Evolutionary conservation across 441 rosid species (phyloP), one percentile per base, ranked within the genome.

Genomic region (Aleurites moluccanus): DNA sequence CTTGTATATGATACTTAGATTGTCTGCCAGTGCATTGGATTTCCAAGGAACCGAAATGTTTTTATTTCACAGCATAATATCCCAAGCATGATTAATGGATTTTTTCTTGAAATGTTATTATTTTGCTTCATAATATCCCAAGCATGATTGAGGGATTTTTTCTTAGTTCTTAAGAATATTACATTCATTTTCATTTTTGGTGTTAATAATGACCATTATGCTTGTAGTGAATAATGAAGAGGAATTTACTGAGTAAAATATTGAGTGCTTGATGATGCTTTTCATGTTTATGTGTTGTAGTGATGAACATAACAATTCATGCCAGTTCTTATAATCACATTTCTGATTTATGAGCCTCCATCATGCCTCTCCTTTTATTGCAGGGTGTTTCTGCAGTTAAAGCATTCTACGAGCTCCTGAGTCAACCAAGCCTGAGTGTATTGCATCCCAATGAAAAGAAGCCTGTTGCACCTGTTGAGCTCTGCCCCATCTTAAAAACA

Each of bases 331-430:
- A 21, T 13, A 27, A 27, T 63, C 14, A 5, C 40, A 16, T 38
- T 9, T 18, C 47, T 63, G 27, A 63, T 6, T 3, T 7, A 35
- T 35, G 27, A 63, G 11, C 67, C 47, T 63, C 4, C 47, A 61
- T 63, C 20, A 18, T 57, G n/a, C 70, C 38, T 63, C 52, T 30
- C 15, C 25, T 18, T 61, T 67, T 57, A 30, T 74, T 78, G 52
- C 81, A 89, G 96, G 96, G 96, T 53, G 96, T 91, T 50, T 91
- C 96, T 23, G 96, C 96, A 7, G 90, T 89, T 25, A 83, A 82
- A 75, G 96, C 96, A 56, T 91, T 89, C 77, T 89, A 88, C 47
- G 90, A 87, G 75, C 88, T 89, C 16, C 83, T 91, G 61, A 88
- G 92, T 64, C 91, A 89, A 77, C 71, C 83, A 33, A 86, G 89